Conservation (phyloP, 2,329 filamentous ascomycete genomes). For the Cryphonectria carpinicola region DNA sequence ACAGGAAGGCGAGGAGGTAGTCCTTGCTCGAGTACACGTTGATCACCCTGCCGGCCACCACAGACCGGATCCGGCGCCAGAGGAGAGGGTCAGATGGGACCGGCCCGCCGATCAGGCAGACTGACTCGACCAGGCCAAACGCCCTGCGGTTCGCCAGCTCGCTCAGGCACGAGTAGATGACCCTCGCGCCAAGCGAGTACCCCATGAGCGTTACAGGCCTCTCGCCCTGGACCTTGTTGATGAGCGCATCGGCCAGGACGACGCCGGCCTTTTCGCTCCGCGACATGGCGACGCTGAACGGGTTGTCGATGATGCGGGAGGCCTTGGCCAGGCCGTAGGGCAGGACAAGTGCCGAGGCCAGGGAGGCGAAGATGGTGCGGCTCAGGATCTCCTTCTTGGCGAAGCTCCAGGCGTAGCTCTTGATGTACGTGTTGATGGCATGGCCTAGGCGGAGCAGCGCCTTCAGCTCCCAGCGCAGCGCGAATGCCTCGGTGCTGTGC, state of each 20-base stretch:
- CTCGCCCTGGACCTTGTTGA: conserved; percentile 82
- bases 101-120: conserved; percentile 81
- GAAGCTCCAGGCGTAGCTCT: conserved; percentile 73
- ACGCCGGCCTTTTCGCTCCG: conserved; percentile 79
- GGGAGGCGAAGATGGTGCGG: conserved; percentile 68
- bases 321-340: conserved; percentile 69
- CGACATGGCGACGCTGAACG: conserved; percentile 76
- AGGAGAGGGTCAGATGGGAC: conserved; percentile 71
- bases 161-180: conserved; percentile 82
- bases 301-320: conserved; percentile 77
- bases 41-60: conserved; percentile 80
- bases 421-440: conserved; percentile 71
- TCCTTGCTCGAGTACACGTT: conserved; percentile 91
- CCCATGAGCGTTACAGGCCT: conserved; percentile 79
- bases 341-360: conserved; percentile 70
- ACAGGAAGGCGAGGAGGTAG: conserved; percentile 84
- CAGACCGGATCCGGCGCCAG: conserved; percentile 77
- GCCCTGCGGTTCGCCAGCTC: conserved; percentile 76
- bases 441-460: conserved; percentile 77
- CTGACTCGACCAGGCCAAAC: conserved; percentile 83
- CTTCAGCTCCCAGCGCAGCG: conserved; percentile 80
- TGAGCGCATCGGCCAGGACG: conserved; percentile 80
- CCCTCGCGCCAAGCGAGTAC: conserved; percentile 79
- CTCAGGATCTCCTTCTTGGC: conserved; percentile 77
- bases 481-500: conserved; percentile 75